A percentile compares a stretch with the other conserved stretches of the same genome.
Conservation (phyloP, 1,284 basidiomycete species). For the Boletus smithii region DNA sequence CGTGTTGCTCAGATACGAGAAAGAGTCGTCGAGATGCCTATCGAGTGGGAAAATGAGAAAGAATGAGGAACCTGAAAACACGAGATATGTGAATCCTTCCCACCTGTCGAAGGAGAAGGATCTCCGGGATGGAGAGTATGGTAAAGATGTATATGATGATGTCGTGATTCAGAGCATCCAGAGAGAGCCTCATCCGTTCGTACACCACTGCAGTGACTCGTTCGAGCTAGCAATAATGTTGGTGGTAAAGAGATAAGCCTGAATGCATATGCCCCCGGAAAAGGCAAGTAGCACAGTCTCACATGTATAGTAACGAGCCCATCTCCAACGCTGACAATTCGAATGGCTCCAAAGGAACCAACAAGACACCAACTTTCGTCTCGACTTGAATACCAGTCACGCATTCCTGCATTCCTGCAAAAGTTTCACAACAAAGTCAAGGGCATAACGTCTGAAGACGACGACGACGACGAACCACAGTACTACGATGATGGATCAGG, state of each 20-base stretch:
- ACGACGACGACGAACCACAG: conserved; percentile 30
- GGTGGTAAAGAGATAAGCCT: not conserved
- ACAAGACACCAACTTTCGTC: conserved; percentile 65
- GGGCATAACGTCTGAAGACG: conserved; percentile 45
- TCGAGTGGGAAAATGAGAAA: conserved; percentile 1
- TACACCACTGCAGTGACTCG: not conserved
- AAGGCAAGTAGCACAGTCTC: conserved; percentile 15
- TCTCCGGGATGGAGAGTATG: conserved; percentile 44
- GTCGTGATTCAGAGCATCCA: conserved; percentile 42
- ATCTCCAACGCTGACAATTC: too few species aligned
- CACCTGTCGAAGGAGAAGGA: conserved; percentile 49
- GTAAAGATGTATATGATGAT: conserved; percentile 46
- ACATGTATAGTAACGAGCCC: too few species aligned
- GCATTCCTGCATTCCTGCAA: conserved; percentile 57
- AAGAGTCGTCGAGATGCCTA: conserved; percentile 51
- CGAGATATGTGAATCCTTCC: conserved; percentile 4
- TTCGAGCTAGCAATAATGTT: not conserved
- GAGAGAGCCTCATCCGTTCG: conserved; percentile 18
- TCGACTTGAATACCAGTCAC: conserved; percentile 51
- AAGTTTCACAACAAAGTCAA: conserved; percentile 57
- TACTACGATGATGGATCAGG: conserved; percentile 59
- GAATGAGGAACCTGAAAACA: not conserved
- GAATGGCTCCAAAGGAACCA: conserved; percentile 61
- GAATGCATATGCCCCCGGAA: conserved; percentile 1
- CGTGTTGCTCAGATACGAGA: conserved; percentile 41